Evolutionary conservation across 176 grass and related monocot species (phyloP), one percentile per base, ranked within the genome.

Genomic region (Oryza punctata): DNA sequence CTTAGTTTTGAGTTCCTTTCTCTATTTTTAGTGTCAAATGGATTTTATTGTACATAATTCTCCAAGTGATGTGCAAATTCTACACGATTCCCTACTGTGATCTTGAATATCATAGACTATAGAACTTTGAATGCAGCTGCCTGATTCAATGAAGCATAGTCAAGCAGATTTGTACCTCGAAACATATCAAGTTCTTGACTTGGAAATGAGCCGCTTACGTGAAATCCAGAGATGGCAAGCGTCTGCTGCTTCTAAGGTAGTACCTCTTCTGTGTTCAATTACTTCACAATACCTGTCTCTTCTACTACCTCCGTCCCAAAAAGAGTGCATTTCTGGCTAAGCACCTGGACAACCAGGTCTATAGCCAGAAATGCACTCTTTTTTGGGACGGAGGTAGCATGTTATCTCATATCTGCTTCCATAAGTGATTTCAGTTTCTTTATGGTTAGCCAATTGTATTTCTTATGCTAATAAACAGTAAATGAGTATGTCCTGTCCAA

Each of bases 141-240:
- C 96, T 85, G 96, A 98, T 81, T 98, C 96, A 49, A 98, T 98
- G 96, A 98, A 95, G 93, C 92, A 98, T 63, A 98, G 71, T 72
- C 96, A 98, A 95, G 93, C 90, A 50, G 96, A 98, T 67, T 78
- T 98, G 40, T 98, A 98, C 81, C 82, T 98, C 3, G 96, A 98
- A 88, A 98, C 96, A 8, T 98, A 98, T 83, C 96, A 95, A 88
- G 96, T 98, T 81, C 83, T 98, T 73, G 96, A 98, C 87, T 78
- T 88, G 87, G 96, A 98, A 85, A 98, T 98, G 96, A 98, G 96
- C 50, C 96, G 93, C 70, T 84, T 98, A 84, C 90, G 96, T 69
- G 96, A 98, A 95, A 98, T 98, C 88, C 96, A 98, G 85, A 91
- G 96, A 87, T 98, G 96, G 96, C 96, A 98, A 93, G 89, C 93